A percentile compares a stretch with the other conserved stretches of the same genome.
Evolutionary conservation across 441 rosid genomes (phyloP).

Genomic region (Brassica balearica): DNA sequence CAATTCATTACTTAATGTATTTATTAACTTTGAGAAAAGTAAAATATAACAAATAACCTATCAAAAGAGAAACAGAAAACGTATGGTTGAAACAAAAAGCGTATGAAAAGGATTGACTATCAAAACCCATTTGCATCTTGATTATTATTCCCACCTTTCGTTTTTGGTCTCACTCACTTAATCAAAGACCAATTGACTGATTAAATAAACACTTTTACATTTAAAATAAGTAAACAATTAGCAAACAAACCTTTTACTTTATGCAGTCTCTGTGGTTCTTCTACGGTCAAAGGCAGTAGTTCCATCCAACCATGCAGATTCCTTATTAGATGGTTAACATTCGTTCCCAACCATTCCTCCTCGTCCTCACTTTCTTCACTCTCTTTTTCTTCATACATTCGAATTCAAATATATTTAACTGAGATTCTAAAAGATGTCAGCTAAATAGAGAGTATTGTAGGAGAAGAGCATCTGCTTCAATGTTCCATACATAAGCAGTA

Average conservation of each 20-base stretch:
- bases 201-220: neutral
- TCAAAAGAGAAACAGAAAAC: slow-evolving; percentile 22
- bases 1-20: slow-evolving; percentile 7
- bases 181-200: slow-evolving; percentile 13
- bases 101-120: slow-evolving; percentile 29
- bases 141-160: slow-evolving; percentile 16
- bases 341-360: slow-evolving; percentile 30
- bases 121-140: slow-evolving; percentile 32
- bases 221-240: slow-evolving; percentile 15
- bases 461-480: slow-evolving; percentile 34
- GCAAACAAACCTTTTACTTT: slow-evolving; percentile 20
- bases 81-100: slow-evolving; percentile 29
- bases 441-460: neutral
- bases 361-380: slow-evolving; percentile 24
- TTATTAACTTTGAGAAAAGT: neutral
- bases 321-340: slow-evolving; percentile 40
- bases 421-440: slow-evolving; percentile 29
- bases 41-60: neutral
- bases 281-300: slow-evolving; percentile 36
- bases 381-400: slow-evolving; percentile 12
- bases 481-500: slow-evolving; percentile 20
- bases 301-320: slow-evolving; percentile 44
- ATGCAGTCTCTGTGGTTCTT: slow-evolving; percentile 34
- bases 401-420: slow-evolving; percentile 24
- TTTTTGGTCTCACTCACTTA: slow-evolving; percentile 26